Conservation (phyloP, 2,329 filamentous ascomycete genomes). For the Scedosporium boydii region DNA sequence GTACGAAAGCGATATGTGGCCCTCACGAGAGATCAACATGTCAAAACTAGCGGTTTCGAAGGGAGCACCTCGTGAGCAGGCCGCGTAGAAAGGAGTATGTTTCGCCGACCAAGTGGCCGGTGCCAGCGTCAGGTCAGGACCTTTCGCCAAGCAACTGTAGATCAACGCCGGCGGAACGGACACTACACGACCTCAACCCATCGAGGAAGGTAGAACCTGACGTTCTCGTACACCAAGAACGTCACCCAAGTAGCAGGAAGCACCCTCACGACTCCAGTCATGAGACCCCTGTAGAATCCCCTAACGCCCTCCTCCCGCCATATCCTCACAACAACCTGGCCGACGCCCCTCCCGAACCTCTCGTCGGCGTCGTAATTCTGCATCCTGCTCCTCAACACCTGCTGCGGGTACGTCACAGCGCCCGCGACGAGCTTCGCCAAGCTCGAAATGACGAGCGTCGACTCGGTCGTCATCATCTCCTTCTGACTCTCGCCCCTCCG, state of each 20-base stretch:
- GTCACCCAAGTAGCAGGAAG: conserved; percentile 94
- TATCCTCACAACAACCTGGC: conserved; percentile 63
- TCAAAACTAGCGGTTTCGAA: no score
- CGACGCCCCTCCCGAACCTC: conserved; percentile 59
- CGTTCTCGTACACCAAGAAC: conserved; percentile 95
- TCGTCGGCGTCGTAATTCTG: conserved; percentile 80
- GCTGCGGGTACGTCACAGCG: conserved; percentile 88
- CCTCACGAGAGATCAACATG: no score
- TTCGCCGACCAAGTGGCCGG: no score
- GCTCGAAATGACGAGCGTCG: conserved; percentile 73
- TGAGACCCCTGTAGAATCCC: conserved; percentile 87
- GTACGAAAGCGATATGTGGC: no score
- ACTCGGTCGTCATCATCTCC: conserved; percentile 41
- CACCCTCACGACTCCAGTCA: conserved; percentile 82
- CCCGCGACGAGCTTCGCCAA: conserved; percentile 80
- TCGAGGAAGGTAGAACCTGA: conserved; percentile 57
- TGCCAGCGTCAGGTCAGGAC: no score
- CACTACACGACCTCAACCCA: neutral
- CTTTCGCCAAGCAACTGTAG: no score
- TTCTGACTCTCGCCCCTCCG: conserved; percentile 6
- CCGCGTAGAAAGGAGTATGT: no score
- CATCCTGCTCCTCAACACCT: conserved; percentile 78
- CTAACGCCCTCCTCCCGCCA: conserved; percentile 69
- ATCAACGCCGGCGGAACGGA: neutral
- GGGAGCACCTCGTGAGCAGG: no score